phyloP scores from a whole-genome alignment of 2,329 filamentous ascomycete genomes.

The Penicillium sp. region DNA sequence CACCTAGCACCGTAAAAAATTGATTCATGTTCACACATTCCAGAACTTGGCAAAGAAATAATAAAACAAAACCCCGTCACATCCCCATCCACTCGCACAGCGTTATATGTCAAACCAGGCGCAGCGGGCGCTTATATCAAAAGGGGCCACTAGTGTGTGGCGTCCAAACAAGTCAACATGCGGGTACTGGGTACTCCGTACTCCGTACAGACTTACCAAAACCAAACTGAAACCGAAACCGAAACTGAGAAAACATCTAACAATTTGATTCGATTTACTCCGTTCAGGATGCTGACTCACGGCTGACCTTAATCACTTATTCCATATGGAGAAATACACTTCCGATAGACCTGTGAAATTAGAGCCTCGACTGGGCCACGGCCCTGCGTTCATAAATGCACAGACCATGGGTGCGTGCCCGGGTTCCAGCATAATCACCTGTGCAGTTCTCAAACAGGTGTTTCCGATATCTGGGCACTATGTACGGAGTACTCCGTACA shows the following conservation, averaged over 20 bases:
- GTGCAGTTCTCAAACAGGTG: not conserved
- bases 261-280: not conserved
- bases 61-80: not conserved
- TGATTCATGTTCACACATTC: not conserved
- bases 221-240: not conserved
- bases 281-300: too few relatives aligned
- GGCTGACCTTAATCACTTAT: too few relatives aligned
- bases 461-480: not conserved
- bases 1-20: not conserved
- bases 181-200: not conserved
- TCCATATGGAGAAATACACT: not conserved
- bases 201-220: not conserved
- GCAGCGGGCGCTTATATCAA: conserved; percentile 19
- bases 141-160: conserved; percentile 3
- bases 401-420: conserved; percentile 7
- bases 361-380: not conserved
- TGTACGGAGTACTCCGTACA: too few relatives aligned
- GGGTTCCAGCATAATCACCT: not conserved
- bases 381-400: not conserved
- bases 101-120: conserved; percentile 18
- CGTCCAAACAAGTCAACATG: not conserved
- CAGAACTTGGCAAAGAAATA: not conserved
- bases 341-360: not conserved
- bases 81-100: conserved; percentile 1
- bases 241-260: not conserved